Conservation (phyloP, 371 early-diverging fungal species). For the Choanephora cucurbitarum region DNA sequence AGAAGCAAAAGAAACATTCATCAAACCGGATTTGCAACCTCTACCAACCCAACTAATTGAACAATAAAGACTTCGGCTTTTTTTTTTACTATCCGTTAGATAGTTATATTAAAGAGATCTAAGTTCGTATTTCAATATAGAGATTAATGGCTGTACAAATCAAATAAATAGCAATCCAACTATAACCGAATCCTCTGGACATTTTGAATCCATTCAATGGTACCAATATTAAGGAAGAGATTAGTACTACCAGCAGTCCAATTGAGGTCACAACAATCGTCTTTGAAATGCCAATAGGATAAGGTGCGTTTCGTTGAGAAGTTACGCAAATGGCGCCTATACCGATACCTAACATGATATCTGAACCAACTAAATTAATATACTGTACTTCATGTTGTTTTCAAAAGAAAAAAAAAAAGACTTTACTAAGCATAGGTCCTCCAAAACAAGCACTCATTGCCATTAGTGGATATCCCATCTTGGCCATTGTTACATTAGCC, state of each 20-base stretch:
- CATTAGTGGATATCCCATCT: conserved; percentile 83
- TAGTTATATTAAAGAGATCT: not conserved
- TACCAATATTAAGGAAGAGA: conserved; percentile 50
- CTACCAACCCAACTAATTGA: conserved; percentile 28
- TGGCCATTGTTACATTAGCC: conserved; percentile 82
- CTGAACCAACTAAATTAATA: conserved; percentile 28
- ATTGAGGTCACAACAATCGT: conserved; percentile 57
- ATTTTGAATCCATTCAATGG: conserved; percentile 58
- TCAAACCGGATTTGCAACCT: conserved; percentile 47
- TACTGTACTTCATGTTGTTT: not conserved
- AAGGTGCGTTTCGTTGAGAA: conserved; percentile 41
- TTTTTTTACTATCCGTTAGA: not conserved
- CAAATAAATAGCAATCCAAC: conserved; percentile 54
- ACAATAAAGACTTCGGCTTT: not conserved
- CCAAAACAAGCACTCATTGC: conserved; percentile 87
- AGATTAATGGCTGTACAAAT: conserved; percentile 55
- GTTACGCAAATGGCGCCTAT: conserved; percentile 65
- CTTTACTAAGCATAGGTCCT: conserved; percentile 78
- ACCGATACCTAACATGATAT: conserved; percentile 77
- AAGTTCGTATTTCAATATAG: conserved; percentile 45
- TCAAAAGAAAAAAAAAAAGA: not conserved
- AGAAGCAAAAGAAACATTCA: conserved; percentile 39
- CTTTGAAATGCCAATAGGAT: conserved; percentile 51
- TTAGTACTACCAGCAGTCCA: conserved; percentile 50
- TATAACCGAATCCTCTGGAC: conserved; percentile 52